phyloP scores from a whole-genome alignment of 495 filamentous ascomycete species.

The Cercophora sp. region DNA sequence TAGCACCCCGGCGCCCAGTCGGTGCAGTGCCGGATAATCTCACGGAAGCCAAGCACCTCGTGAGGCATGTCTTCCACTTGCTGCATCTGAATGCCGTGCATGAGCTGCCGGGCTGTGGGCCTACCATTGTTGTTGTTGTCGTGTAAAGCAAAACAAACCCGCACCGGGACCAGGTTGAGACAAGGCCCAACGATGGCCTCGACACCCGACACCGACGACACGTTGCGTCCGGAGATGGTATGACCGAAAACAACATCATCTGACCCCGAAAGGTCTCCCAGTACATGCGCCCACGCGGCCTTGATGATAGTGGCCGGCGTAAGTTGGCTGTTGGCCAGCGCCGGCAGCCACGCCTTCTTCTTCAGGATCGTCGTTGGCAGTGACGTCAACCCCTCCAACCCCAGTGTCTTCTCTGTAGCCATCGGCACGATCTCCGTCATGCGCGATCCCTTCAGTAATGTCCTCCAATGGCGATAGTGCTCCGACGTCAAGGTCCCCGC shows the following conservation, averaged over 20 bases:
- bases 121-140: not conserved
- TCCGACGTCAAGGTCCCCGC: conserved; percentile 31
- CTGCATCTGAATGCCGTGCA: conserved; percentile 55
- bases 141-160: conserved; percentile 42
- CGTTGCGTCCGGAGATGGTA: conserved; percentile 54
- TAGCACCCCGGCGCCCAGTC: conserved; percentile 46
- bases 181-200: conserved; percentile 47
- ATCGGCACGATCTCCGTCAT: conserved; percentile 35
- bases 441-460: conserved; percentile 44
- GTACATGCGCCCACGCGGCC: conserved; percentile 53
- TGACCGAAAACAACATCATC: conserved; percentile 54
- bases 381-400: not conserved
- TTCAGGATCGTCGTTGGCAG: conserved; percentile 7
- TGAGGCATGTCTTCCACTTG: conserved; percentile 45
- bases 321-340: conserved; percentile 30
- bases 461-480: conserved; percentile 51
- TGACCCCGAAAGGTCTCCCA: conserved; percentile 42
- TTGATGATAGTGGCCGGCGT: conserved; percentile 51
- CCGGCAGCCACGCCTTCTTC: conserved; percentile 15
- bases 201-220: conserved; percentile 46
- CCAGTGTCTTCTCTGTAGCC: not conserved
- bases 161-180: conserved; percentile 57
- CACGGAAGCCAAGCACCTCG: conserved; percentile 51
- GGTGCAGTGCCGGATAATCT: conserved; percentile 57
- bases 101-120: conserved; percentile 36